Evolutionary conservation across 2,329 filamentous ascomycete genomes (phyloP), one percentile per base, ranked within the genome.

Genomic region (Paraphoma chrysanthemicola): DNA sequence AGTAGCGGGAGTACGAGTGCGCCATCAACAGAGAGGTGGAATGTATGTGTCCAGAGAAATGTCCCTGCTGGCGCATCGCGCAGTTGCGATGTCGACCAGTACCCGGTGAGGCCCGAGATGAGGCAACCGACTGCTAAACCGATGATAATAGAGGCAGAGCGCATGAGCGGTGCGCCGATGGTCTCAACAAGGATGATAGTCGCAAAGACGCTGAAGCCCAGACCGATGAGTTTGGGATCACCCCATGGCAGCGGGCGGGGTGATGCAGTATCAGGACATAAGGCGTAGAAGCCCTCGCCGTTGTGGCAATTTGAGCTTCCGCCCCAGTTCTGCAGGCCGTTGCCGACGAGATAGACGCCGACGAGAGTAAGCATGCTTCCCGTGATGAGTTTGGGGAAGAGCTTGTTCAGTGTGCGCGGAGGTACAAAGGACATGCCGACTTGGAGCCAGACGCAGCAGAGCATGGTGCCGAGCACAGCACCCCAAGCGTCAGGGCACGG

Each of bases 361-460:
- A 72, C 57, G 9, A 71, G 59, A 1, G 65, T 59, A 1, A 72
- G 51, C 2, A 70, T 52, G 16, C 59, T 59, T 3, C 69, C 67
- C 10, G 68, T 72, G 18, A 72, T 64, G 10, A 69, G 59, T 50
- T 70, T 69, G 1, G 69, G 67, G 31, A 72, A 71, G 11, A 71
- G 17, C 9, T 51, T 60, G 44, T 69, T 69, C 4, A 72, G 50
- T 1, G 63, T 52, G 41, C 58, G 66, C 1, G 68, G 67, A 8
- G 68, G 68, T 1, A 72, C 65, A 18, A 72, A 67, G 16, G 66
- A 60, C 62, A 71, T 64, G 18, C 51, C 56, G 36, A 64, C 56
- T 30, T 66, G 63, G 5, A 70, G 59, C 66, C 78, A 80, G 4
- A 80, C 79, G 5, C 78, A 80, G 56, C 79, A 81, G 10, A 82